These are phyloP conservation scores for Coniferiporia weirii DNA, from an alignment of 1,284 basidiomycete species.

Conservation along the genomic window DNA sequence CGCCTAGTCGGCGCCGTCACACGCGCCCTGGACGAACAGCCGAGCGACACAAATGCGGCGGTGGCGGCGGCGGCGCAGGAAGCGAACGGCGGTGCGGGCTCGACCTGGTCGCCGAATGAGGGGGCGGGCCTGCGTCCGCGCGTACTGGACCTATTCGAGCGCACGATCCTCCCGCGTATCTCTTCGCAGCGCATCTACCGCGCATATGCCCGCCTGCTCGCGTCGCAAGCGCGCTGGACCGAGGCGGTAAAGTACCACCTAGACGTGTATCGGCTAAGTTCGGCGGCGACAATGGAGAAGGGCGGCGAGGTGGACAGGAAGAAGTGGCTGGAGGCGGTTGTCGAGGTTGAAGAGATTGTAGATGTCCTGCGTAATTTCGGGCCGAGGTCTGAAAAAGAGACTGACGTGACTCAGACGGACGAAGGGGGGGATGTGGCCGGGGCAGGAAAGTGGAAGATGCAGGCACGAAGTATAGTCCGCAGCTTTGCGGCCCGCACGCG, in stretches of 20 bases:
- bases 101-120: conserved; percentile 47
- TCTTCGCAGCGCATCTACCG: conserved; percentile 75
- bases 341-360: conserved; percentile 78
- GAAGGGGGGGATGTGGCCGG: conserved; percentile 11
- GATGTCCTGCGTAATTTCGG: conserved; percentile 82
- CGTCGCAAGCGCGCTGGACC: conserved; percentile 66
- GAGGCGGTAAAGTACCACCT: conserved; percentile 79
- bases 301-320: conserved; percentile 58
- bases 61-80: conserved; percentile 25
- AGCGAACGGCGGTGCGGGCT: conserved; percentile 25
- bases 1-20: conserved; percentile 83
- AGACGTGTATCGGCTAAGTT: conserved; percentile 73
- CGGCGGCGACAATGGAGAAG: conserved; percentile 62
- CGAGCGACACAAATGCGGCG: conserved; percentile 30
- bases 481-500: conserved; percentile 80
- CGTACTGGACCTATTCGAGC: conserved; percentile 70
- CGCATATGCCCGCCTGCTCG: conserved; percentile 74
- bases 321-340: conserved; percentile 69
- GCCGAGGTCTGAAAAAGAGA: conserved; percentile 47
- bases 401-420: not conserved
- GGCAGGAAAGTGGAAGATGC: conserved; percentile 70
- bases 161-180: conserved; percentile 72
- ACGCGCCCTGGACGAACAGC: conserved; percentile 39
- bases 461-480: conserved; percentile 83
- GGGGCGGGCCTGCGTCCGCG: conserved; percentile 59